Evolutionary conservation across 805 yeast genomes (phyloP).

Genomic region (Hermanozyma aechmeae): DNA sequence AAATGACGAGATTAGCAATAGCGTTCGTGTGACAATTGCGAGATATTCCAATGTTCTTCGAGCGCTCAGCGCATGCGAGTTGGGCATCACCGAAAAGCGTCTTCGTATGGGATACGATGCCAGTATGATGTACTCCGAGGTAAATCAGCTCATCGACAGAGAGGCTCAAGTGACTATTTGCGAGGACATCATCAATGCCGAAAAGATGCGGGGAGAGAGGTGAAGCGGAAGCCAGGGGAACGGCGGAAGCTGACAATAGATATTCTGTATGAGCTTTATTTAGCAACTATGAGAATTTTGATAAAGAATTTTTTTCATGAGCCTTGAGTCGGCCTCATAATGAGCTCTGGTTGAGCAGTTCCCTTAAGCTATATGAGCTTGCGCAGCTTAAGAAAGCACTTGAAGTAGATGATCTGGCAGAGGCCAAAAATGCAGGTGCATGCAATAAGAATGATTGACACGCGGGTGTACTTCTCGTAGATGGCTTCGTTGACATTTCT

Average conservation of each 20-base stretch:
- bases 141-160: constrained; percentile 50
- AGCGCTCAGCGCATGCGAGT: constrained; percentile 74
- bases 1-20: constrained; percentile 62
- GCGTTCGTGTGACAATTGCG: constrained; percentile 63
- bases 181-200: constrained; percentile 58
- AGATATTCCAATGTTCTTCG: constrained; percentile 78
- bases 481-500: constrained; percentile 32
- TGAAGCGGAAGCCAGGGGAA: too few species aligned
- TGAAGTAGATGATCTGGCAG: constrained; percentile 21
- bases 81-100: constrained; percentile 80
- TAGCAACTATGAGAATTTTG: too few species aligned
- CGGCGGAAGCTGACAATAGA: too few species aligned
- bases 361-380: constrained; percentile 8
- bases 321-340: not conserved
- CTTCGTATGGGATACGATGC: constrained; percentile 81
- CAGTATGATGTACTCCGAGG: constrained; percentile 61
- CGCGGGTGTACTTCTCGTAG: constrained; percentile 21
- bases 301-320: not conserved
- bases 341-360: not conserved
- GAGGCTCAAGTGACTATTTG: constrained; percentile 70
- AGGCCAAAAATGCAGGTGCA: constrained; percentile 21
- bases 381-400: constrained; percentile 19
- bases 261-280: too few species aligned
- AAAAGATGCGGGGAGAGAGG: constrained; percentile 82
- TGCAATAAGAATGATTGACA: constrained; percentile 17